These are phyloP conservation scores for Zymoseptoria brevis DNA, from an alignment of 2,329 filamentous ascomycete genomes.

Conservation along the genomic window DNA sequence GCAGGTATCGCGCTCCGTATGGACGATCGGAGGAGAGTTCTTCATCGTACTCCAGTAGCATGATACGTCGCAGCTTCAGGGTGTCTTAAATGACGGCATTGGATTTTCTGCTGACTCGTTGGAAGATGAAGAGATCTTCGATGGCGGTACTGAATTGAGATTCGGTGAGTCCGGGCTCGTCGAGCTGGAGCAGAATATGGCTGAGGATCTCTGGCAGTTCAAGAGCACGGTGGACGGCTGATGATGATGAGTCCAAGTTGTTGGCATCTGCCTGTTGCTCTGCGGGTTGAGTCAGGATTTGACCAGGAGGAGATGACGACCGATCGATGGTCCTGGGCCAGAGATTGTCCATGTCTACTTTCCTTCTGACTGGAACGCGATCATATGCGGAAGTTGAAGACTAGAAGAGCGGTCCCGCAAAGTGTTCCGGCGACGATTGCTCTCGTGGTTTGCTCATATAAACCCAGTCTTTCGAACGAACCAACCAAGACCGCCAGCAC, in stretches of 20 bases:
- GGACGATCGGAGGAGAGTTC: neutral
- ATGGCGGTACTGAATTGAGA: neutral
- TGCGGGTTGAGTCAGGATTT: no score
- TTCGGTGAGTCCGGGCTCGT: neutral
- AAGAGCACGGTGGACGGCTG: no score
- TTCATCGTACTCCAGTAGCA: slow-evolving; percentile 2
- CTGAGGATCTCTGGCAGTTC: neutral
- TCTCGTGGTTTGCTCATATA: slow-evolving; percentile 5
- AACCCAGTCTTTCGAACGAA: slow-evolving; percentile 13
- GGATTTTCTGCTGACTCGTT: slow-evolving; percentile 2
- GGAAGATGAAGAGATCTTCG: slow-evolving; percentile 3
- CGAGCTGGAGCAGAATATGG: neutral
- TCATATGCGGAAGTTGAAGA: no score
- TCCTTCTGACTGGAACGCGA: no score
- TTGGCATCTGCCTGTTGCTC: no score
- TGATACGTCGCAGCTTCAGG: neutral
- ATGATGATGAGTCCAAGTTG: no score
- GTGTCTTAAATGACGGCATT: neutral
- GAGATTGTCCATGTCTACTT: no score
- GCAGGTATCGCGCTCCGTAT: neutral
- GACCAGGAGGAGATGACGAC: no score
- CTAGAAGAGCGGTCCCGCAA: no score
- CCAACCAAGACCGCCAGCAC: slow-evolving; percentile 14
- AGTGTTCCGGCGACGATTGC: no score
- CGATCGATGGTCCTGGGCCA: no score